Evolutionary conservation across 352 stramenopile species (phyloP).

Genomic region (Blastocystis hominis): DNA sequence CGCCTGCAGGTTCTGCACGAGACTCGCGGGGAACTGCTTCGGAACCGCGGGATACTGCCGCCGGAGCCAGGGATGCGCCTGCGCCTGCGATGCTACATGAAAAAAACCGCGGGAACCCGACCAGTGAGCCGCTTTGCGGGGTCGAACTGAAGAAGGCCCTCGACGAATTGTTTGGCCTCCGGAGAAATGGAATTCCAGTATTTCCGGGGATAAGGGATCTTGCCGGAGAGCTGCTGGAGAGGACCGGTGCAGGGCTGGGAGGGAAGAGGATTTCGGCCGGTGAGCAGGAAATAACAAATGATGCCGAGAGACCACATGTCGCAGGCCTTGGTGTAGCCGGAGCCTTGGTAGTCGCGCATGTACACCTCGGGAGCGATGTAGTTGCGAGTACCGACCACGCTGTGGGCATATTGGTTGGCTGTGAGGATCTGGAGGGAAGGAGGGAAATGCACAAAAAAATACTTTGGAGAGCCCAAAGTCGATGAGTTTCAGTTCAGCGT

Average conservation of each 20-base stretch:
- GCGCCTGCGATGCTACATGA: conserved; percentile 7
- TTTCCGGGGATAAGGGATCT: conserved; percentile 1
- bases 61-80: not conserved
- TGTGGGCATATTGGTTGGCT: conserved; percentile 4
- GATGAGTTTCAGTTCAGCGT: conserved; percentile 55
- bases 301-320: conserved; percentile 53
- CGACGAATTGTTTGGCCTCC: conserved; percentile 6
- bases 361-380: conserved; percentile 55
- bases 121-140: not conserved
- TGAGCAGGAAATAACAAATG: conserved; percentile 39
- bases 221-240: not conserved
- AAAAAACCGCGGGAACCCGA: not conserved
- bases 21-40: not conserved
- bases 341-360: not conserved
- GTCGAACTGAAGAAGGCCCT: conserved; percentile 11
- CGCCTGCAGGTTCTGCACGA: conserved; percentile 22
- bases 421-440: not conserved
- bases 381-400: conserved; percentile 19
- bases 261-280: conserved; percentile 26
- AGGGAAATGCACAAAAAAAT: not conserved
- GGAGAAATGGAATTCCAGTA: not conserved
- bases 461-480: conserved; percentile 56
- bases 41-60: not conserved
- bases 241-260: not conserved
- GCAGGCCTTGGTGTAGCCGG: conserved; percentile 25